Percentiles rank a stretch among this genome's conserved stretches.
Conservation (phyloP, 495 filamentous ascomycete genomes). For the Penicillium malachiteum region DNA sequence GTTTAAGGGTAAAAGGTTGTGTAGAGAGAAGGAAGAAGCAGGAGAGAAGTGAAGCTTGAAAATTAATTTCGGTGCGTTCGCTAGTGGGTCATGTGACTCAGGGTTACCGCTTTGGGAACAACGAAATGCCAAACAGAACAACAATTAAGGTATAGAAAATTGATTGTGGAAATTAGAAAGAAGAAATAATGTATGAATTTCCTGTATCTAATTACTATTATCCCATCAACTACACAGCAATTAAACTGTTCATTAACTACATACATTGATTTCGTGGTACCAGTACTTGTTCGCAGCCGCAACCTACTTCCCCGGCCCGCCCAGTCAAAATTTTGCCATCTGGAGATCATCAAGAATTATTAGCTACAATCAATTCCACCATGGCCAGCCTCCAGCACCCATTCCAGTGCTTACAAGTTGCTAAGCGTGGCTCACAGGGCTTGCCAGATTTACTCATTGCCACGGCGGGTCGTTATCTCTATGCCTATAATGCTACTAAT, state of each 20-base stretch:
- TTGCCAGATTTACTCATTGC: constrained; percentile 48
- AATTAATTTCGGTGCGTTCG: constrained; percentile 41
- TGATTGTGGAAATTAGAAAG: no score
- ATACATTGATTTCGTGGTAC: background rate
- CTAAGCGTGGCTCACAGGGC: constrained; percentile 28
- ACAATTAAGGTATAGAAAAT: no score
- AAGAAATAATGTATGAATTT: no score
- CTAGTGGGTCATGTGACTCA: constrained; percentile 39
- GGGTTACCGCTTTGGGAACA: background rate
- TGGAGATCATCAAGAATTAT: constrained; percentile 8
- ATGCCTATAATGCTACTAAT: constrained; percentile 44
- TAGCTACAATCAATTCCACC: constrained; percentile 17
- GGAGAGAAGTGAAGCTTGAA: constrained; percentile 12
- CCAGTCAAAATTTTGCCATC: constrained; percentile 14
- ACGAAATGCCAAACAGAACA: background rate
- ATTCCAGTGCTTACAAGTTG: constrained; percentile 54
- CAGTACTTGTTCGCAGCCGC: background rate
- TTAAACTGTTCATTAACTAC: background rate
- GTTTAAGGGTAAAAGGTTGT: constrained; percentile 77
- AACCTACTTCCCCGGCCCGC: background rate
- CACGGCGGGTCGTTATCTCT: constrained; percentile 55
- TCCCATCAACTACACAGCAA: no score
- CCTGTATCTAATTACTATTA: no score
- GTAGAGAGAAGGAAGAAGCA: constrained; percentile 31
- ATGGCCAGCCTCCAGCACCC: constrained; percentile 46